phyloP scores from a whole-genome alignment of 305 asterid species.

The Plantago rigida region DNA sequence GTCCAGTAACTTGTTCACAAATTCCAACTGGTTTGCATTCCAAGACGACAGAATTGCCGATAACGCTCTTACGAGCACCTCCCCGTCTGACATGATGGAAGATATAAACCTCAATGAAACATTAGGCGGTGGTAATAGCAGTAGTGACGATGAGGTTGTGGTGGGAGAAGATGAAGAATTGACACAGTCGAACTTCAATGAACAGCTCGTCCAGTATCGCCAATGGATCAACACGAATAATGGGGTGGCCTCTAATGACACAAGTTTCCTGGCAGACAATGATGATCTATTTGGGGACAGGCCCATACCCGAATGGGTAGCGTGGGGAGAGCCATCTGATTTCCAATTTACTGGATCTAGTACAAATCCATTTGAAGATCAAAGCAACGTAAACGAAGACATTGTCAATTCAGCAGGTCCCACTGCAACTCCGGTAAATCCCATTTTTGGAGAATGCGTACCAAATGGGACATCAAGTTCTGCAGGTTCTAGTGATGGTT shows the following conservation, averaged over 20 bases:
- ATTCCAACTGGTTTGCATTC: constrained; percentile 97
- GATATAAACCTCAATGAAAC: constrained; percentile 54
- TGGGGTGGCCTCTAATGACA: constrained; percentile 36
- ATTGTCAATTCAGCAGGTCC: constrained; percentile 25
- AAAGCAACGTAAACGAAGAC: constrained; percentile 22
- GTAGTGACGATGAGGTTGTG: constrained; percentile 84
- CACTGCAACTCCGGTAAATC: constrained; percentile 14
- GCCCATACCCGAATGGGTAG: constrained; percentile 90
- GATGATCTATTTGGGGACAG: constrained; percentile 47
- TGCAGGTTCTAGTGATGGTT: background rate
- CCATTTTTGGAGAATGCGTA: constrained; percentile 26
- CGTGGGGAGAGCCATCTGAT: constrained; percentile 68
- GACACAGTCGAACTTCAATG: constrained; percentile 27
- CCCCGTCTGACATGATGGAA: constrained; percentile 54
- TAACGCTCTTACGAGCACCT: constrained; percentile 38
- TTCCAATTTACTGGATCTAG: constrained; percentile 51
- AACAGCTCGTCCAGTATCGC: no score
- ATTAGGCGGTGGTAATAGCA: constrained; percentile 44
- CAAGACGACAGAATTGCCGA: constrained; percentile 67
- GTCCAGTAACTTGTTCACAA: constrained; percentile 71
- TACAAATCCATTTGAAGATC: constrained; percentile 64
- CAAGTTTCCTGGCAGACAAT: constrained; percentile 28
- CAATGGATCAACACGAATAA: constrained; percentile 1
- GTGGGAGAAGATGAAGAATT: constrained; percentile 77
- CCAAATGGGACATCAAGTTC: constrained; percentile 3